A percentile compares a stretch with the other conserved stretches of the same genome.
Conservation (phyloP, 1,139 yeast species). For the Pneumocystis sp. region DNA sequence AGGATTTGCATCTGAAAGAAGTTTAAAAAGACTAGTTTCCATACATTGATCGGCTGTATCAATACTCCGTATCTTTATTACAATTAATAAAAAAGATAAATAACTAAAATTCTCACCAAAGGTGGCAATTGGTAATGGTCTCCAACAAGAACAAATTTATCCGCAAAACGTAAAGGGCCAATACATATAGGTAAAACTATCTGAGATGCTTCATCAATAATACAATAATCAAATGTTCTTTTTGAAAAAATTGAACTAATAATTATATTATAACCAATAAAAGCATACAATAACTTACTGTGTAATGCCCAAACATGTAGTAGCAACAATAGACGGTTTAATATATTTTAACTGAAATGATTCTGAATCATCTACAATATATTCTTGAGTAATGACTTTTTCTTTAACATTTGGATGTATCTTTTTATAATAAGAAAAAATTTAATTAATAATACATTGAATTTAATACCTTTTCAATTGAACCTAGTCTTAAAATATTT, state of each 20-base stretch:
- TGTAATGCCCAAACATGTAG: constrained; percentile 68
- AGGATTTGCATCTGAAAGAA: constrained; percentile 58
- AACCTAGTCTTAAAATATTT: constrained; percentile 30
- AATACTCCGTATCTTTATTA: constrained; percentile 22
- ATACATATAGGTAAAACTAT: constrained; percentile 78
- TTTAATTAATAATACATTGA: neutral
- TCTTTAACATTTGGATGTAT: constrained; percentile 50
- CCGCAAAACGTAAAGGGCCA: constrained; percentile 70
- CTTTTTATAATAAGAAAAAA: constrained; percentile 15
- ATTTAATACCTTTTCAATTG: constrained; percentile 14
- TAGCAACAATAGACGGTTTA: constrained; percentile 63
- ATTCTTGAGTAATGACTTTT: constrained; percentile 36
- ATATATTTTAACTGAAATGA: constrained; percentile 35
- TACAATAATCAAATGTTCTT: constrained; percentile 71
- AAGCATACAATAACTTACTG: constrained; percentile 25
- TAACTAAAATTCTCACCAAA: constrained; percentile 8
- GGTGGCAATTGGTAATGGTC: constrained; percentile 66
- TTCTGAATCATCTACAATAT: constrained; percentile 20
- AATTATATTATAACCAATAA: neutral
- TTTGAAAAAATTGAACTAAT: constrained; percentile 37
- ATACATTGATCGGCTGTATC: constrained; percentile 42
- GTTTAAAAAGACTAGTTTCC: constrained; percentile 62
- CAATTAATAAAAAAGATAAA: neutral
- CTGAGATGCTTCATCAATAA: constrained; percentile 93
- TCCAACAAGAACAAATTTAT: constrained; percentile 77